Evolutionary conservation across 768 basidiomycete species (phyloP).

Genomic region (Leccinum sublutescens): DNA sequence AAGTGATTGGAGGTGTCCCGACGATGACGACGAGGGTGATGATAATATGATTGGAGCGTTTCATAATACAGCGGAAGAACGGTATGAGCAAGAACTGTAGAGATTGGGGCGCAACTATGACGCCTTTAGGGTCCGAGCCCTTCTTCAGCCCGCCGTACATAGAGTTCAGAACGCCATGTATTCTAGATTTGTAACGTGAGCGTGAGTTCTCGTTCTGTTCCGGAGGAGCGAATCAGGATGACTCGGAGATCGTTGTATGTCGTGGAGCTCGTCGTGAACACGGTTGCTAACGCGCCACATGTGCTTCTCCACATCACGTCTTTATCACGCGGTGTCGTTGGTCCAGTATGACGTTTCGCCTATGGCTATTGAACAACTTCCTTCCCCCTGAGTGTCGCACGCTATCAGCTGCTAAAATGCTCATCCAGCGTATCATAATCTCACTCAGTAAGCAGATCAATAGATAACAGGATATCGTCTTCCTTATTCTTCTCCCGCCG

Average conservation of each 20-base stretch:
- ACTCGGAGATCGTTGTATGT: background rate
- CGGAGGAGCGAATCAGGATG: background rate
- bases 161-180: conserved; percentile 4
- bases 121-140: conserved; percentile 3
- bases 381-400: background rate
- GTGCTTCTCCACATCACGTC: background rate
- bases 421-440: conserved; percentile 1
- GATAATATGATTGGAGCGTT: conserved; percentile 15
- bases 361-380: conserved; percentile 1
- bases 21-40: conserved; percentile 5
- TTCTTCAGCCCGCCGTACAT: background rate
- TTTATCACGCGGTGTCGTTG: conserved; percentile 25
- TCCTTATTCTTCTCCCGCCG: background rate
- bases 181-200: conserved; percentile 1
- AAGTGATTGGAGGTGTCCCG: conserved; percentile 51
- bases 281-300: background rate
- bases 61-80: conserved; percentile 16
- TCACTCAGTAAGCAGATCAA: conserved; percentile 10
- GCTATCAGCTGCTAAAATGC: background rate
- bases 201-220: conserved; percentile 5
- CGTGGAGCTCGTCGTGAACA: background rate
- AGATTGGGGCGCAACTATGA: conserved; percentile 3
- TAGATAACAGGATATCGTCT: conserved; percentile 8
- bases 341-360: conserved; percentile 12
- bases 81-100: conserved; percentile 33